Base-by-base conservation (phyloP, 1,284 basidiomycete genomes). In the Kwoniella shivajii region DNA sequence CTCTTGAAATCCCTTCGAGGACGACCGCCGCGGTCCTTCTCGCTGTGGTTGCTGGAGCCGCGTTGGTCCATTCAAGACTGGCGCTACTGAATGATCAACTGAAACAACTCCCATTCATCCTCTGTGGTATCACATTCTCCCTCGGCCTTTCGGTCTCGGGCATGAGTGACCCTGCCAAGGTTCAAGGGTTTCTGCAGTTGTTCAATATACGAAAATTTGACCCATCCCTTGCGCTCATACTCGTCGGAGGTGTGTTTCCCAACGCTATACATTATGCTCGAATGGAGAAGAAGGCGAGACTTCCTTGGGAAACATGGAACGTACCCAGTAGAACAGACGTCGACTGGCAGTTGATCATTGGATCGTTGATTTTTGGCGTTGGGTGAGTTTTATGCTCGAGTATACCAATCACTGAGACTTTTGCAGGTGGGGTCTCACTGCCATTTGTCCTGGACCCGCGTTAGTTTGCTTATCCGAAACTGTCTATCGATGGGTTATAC, bases 341-440 rank as follows among this genome's bases (percentile, higher is more conserved):
- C 20, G 83, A 87, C 66, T 60, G 64, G 47, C 80, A 73, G 51
- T 78, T 88, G 27, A 41, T 88, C 13, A 46, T 70, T 33, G 87
- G 87, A 16, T 79, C 84, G 1, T 79, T 80, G 16, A 62, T 85
- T 27, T 88, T 88, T 70, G 86, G 87, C 39, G 63, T 84, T 16
- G 86, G 87, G 2, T 88, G 87, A 41, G 86, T 86, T 22, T 77
- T 87, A 36, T 88, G 87, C 68, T 86, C 75, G 10, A 72, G 75
- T 13, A n/a, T n/a, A n/a, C 77, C 77, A 1, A 72, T 64, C 0
- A 33, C 78, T 6, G 69, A 69, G 4, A 57, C 58, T 16, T 38
- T 66, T 13, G 59, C 50, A n/a, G 49, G 43, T 14, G 43, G 11
- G 11, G 27, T 37, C 38, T 13, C 33, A 16, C 20, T 11, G 20